phyloP scores from a whole-genome alignment of 306 rosid species.

The Vigna nakashimae region DNA sequence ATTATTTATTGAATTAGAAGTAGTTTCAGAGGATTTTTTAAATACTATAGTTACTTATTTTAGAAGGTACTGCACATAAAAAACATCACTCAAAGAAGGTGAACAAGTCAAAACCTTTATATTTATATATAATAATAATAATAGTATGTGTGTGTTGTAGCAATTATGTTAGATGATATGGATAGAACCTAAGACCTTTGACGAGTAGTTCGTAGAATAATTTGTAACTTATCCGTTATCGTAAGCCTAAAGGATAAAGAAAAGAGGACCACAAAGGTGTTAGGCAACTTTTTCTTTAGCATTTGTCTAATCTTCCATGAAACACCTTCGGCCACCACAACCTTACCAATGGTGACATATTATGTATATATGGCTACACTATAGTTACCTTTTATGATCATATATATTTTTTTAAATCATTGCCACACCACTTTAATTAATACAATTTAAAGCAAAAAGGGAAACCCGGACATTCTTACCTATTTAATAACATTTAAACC shows the following conservation, averaged over 20 bases:
- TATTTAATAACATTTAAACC: background rate
- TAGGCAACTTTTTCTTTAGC: constrained; percentile 37
- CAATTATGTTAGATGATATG: background rate
- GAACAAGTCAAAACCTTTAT: too few relatives aligned
- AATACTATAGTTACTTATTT: too few relatives aligned
- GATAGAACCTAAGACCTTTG: constrained; percentile 32
- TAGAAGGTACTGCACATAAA: too few relatives aligned
- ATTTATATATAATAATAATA: too few relatives aligned
- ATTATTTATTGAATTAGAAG: too few relatives aligned
- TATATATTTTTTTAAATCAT: constrained; percentile 35
- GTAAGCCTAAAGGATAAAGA: constrained; percentile 17
- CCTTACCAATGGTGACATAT: constrained; percentile 23
- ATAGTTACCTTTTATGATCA: constrained; percentile 15
- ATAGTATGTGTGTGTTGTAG: background rate
- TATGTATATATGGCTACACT: background rate
- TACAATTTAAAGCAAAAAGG: constrained; percentile 4
- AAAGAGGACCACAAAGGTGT: constrained; percentile 48
- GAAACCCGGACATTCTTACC: background rate
- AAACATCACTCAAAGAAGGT: too few relatives aligned
- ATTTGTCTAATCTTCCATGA: constrained; percentile 42
- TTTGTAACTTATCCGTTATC: constrained; percentile 39
- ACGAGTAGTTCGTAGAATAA: constrained; percentile 21
- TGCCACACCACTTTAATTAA: constrained; percentile 7
- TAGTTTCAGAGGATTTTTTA: too few relatives aligned
- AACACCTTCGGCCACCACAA: constrained; percentile 36